Base-by-base conservation (phyloP, 1,139 yeast genomes). In the Pichia sp. region DNA sequence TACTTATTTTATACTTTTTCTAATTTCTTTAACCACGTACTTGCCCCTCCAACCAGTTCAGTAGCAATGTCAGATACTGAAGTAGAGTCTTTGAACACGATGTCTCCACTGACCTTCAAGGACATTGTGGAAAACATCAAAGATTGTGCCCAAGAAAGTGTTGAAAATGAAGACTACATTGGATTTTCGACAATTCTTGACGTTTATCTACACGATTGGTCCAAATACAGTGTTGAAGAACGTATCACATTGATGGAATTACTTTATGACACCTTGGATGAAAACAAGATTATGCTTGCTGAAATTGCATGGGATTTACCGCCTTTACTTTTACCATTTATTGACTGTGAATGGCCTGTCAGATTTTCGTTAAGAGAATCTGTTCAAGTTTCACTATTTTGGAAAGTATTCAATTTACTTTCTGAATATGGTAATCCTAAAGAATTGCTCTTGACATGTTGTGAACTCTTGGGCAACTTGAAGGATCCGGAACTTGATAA, bases 271-370 rank as follows among this genome's bases (percentile, higher is more conserved):
- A 67, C 78, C 1, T 63, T 88, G 28, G 53, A 60, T 2, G 62
- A 61, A 1, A 67, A 82, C 58, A 63, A 71, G 24, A 72, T 72
- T n/a, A 65, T 88, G 33, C 70, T 82, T 0, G 70, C 75, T 50
- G 87, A 85, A 56, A 78, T 88, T 50, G 96, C 95, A 2, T 90
- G 97, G 97, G 96, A 90, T 63, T 62, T 90, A 20, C 96, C 96
- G 0, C 75, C 72, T 30, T 61, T 86, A 38, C 58, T 90, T 18
- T 60, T 87, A 37, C 65, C 67, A 4, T 80, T 70, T 55, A 54
- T 77, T 15, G 77, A 66, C 7, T 45, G 55, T 4, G 61, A 58
- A 2, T 60, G 63, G 60, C 48, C 50, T 2, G 41, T 51, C 3
- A 38, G 31, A 3, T 7, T 19, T n/a, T 45, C 50, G 1, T 52